phyloP scores from a whole-genome alignment of 371 early-diverging fungal species.

The Encephalitozoon cuniculi region DNA sequence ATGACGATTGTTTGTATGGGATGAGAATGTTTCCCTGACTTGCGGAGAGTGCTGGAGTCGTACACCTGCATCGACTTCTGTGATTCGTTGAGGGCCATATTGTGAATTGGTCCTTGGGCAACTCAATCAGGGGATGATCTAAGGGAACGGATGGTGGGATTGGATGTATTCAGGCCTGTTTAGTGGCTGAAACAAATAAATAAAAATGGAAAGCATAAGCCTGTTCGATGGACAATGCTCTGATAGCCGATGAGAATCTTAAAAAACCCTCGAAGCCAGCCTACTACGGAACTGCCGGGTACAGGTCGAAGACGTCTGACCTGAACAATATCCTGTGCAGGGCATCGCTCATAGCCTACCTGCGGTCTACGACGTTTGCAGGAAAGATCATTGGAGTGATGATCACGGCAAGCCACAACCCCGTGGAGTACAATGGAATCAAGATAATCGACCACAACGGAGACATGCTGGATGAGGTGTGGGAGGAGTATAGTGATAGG shows the following conservation, averaged over 20 bases:
- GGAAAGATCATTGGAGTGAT: slow-evolving; percentile 86
- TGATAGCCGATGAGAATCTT: slow-evolving; percentile 28
- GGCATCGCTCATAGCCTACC: slow-evolving; percentile 76
- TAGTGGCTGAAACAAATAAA: slow-evolving; percentile 1
- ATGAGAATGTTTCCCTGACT: too few relatives aligned
- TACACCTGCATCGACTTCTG: too few relatives aligned
- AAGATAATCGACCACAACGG: slow-evolving; percentile 95
- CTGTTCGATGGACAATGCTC: slow-evolving; percentile 17
- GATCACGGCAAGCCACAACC: slow-evolving; percentile 98
- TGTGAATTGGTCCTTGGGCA: too few relatives aligned
- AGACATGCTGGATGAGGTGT: slow-evolving; percentile 87
- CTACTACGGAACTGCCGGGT: slow-evolving; percentile 62
- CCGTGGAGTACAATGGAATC: slow-evolving; percentile 90
- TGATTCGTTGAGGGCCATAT: too few relatives aligned
- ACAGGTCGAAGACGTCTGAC: slow-evolving; percentile 34
- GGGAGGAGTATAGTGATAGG: slow-evolving; percentile 80
- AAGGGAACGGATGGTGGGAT: too few relatives aligned
- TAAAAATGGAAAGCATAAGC: neutral
- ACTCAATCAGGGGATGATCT: neutral
- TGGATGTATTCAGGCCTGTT: neutral
- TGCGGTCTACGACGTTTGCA: slow-evolving; percentile 74
- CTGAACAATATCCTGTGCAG: slow-evolving; percentile 67
- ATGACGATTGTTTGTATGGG: neutral
- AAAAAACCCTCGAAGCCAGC: slow-evolving; percentile 25
- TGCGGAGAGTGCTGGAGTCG: too few relatives aligned